Evolutionary conservation across 495 filamentous ascomycete species (phyloP).

Genomic region (Lasiosphaeria miniovina): DNA sequence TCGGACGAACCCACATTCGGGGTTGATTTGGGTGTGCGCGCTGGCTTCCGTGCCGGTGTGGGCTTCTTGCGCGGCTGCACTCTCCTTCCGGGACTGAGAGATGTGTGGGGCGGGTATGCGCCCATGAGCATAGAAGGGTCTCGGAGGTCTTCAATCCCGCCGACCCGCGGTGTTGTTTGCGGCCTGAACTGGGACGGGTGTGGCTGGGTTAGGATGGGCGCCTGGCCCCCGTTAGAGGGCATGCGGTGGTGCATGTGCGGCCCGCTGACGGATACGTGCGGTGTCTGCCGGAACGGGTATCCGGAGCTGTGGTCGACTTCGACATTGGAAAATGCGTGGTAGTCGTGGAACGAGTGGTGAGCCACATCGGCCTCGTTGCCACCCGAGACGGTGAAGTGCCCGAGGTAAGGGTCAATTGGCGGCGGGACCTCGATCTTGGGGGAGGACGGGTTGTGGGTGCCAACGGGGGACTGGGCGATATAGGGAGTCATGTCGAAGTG

Average conservation of each 20-base stretch:
- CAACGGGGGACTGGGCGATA: conserved; percentile 28
- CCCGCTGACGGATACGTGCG: conserved; percentile 17
- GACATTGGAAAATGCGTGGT: conserved; percentile 18
- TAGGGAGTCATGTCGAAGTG: conserved; percentile 31
- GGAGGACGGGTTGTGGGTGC: conserved; percentile 28
- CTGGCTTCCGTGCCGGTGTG: conserved; percentile 19
- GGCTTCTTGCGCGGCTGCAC: conserved; percentile 25
- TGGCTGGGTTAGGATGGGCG: conserved; percentile 20
- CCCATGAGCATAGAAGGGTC: conserved; percentile 22
- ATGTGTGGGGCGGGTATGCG: conserved; percentile 25
- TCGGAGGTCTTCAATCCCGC: conserved; percentile 29
- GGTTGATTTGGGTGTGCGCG: conserved; percentile 24
- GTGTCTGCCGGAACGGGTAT: conserved; percentile 14
- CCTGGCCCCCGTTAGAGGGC: conserved; percentile 19
- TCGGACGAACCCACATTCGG: conserved; percentile 15
- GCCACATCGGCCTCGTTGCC: conserved; percentile 22
- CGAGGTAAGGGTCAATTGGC: conserved; percentile 31
- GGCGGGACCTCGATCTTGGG: conserved; percentile 32
- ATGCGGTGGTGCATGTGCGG: conserved; percentile 27
- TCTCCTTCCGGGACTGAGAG: conserved; percentile 25
- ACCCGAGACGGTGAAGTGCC: conserved; percentile 31
- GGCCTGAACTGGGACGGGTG: conserved; percentile 25
- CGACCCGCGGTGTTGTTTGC: conserved; percentile 20
- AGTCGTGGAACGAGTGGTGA: conserved; percentile 26
- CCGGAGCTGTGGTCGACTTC: conserved; percentile 11